phyloP scores from a whole-genome alignment of 495 filamentous ascomycete genomes.

The Hypoxylon subgilvum region DNA sequence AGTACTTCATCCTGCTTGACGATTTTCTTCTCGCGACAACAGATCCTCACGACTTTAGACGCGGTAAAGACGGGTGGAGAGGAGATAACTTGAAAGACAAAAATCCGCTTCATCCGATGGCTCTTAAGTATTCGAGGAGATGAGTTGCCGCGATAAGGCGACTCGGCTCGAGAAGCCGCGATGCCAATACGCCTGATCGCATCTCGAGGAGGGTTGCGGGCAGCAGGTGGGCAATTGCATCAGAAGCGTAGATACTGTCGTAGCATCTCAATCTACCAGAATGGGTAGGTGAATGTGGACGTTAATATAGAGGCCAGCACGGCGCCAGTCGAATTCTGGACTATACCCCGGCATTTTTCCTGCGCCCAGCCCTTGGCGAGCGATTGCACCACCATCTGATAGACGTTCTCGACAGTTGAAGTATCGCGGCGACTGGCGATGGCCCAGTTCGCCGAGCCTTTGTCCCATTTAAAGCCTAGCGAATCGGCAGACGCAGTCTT shows the following conservation, averaged over 20 bases:
- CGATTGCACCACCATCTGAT: constrained; percentile 24
- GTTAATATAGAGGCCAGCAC: constrained; percentile 33
- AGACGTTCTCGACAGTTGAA: constrained; percentile 1
- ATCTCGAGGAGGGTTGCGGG: constrained; percentile 27
- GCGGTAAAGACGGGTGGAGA: constrained; percentile 3
- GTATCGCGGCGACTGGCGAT: constrained; percentile 10
- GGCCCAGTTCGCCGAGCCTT: constrained; percentile 26
- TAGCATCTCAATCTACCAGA: constrained; percentile 37
- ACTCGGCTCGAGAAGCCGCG: constrained; percentile 31
- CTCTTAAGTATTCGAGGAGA: constrained; percentile 26
- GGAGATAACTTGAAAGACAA: not conserved
- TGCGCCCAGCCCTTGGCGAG: constrained; percentile 35
- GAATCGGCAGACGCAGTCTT: constrained; percentile 14
- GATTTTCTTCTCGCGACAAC: constrained; percentile 5
- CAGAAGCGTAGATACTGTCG: constrained; percentile 40
- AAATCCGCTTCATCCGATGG: not conserved
- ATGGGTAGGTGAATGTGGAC: constrained; percentile 29
- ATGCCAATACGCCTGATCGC: constrained; percentile 13
- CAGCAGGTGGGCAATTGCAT: constrained; percentile 32
- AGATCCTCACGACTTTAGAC: constrained; percentile 15
- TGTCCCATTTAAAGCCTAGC: not conserved
- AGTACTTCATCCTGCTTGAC: constrained; percentile 38
- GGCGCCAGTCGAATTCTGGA: constrained; percentile 30
- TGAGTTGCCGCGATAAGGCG: constrained; percentile 9
- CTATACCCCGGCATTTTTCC: constrained; percentile 25